Conservation (phyloP, 2,329 filamentous ascomycete genomes). For the Colletotrichum phormii region DNA sequence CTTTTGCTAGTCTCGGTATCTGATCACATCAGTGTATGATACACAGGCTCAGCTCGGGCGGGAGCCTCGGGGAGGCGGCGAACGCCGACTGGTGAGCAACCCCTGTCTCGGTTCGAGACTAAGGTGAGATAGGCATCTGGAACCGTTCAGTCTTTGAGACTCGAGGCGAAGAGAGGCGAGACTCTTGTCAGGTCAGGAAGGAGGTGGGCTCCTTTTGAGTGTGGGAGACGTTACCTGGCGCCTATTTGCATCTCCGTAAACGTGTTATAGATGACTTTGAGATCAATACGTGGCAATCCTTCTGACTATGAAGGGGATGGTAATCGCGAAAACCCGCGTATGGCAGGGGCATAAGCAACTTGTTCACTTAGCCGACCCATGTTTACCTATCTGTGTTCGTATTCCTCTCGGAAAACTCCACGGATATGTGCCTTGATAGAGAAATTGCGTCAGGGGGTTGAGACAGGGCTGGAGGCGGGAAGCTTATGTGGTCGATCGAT, state of each 20-base stretch:
- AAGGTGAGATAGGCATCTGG: slow-evolving; percentile 9
- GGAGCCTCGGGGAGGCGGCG: not conserved
- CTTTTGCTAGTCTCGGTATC: not conserved
- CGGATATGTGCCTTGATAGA: slow-evolving; percentile 19
- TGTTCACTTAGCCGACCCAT: not conserved
- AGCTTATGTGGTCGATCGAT: slow-evolving; percentile 25
- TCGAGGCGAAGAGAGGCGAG: not conserved
- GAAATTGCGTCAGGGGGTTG: not conserved
- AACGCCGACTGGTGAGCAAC: not conserved
- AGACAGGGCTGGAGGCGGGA: slow-evolving; percentile 2
- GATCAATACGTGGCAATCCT: not conserved
- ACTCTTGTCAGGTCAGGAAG: not conserved
- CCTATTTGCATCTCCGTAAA: not conserved
- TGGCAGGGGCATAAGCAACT: not conserved
- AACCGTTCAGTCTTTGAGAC: no score
- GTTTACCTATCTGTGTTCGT: not conserved
- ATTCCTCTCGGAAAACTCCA: not conserved
- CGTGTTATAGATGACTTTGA: not conserved
- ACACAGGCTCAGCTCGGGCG: no score
- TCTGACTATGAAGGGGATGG: not conserved
- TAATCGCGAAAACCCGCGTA: not conserved
- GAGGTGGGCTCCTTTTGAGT: not conserved
- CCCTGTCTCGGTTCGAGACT: not conserved
- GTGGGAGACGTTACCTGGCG: not conserved
- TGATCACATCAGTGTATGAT: not conserved